phyloP scores from a whole-genome alignment of 2,329 filamentous ascomycete genomes.

The Penicillium paneum region DNA sequence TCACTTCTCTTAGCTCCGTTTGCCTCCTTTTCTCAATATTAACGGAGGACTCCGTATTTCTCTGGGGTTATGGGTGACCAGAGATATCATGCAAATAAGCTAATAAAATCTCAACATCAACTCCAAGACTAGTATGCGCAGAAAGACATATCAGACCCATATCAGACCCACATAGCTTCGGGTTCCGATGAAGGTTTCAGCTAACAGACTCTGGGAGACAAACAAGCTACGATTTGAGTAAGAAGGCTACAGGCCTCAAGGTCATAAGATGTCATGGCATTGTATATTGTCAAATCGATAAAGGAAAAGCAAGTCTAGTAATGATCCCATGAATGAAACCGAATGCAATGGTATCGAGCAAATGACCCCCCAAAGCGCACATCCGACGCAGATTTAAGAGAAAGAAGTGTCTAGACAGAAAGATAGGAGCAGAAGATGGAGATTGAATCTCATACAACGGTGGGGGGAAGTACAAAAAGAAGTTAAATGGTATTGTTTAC shows the following conservation, averaged over 20 bases:
- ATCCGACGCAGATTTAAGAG: not conserved
- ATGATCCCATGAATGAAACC: not conserved
- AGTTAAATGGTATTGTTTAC: not conserved
- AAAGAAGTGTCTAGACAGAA: not conserved
- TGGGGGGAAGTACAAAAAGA: not conserved
- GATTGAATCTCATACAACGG: not conserved
- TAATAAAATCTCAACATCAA: no score
- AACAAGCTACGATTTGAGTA: not conserved
- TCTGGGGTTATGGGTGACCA: no score
- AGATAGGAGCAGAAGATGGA: not conserved
- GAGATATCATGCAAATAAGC: no score
- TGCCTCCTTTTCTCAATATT: not conserved
- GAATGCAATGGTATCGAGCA: slow-evolving; percentile 9
- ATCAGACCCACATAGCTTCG: no score
- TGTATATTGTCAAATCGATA: not conserved
- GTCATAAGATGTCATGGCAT: not conserved
- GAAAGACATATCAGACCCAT: no score
- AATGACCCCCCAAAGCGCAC: not conserved
- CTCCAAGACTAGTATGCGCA: no score
- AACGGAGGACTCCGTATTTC: no score
- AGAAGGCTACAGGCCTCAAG: not conserved
- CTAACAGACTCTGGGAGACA: no score
- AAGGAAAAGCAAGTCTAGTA: slow-evolving; percentile 10
- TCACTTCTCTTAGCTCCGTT: not conserved
- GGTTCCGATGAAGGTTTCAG: no score